Percentiles rank a stretch among this genome's conserved stretches.
Conservation (phyloP, 169 alveolate genomes). For the Eimeria acervulina region DNA sequence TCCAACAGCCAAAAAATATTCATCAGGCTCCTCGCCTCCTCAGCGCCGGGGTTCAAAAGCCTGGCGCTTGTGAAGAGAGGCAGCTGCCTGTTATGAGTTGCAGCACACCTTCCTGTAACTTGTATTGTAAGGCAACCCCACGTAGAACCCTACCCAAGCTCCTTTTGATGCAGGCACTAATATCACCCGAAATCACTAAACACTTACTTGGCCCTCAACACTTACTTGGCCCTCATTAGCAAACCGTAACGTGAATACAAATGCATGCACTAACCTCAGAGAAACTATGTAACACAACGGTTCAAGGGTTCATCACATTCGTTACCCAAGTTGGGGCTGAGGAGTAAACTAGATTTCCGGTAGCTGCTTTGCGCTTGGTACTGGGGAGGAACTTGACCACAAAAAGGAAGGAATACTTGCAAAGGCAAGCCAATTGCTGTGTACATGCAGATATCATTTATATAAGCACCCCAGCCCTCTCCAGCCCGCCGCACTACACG, state of each 20-base stretch:
- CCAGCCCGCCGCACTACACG: conserved; percentile 21
- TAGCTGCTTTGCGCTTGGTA: neutral
- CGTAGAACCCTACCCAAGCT: neutral
- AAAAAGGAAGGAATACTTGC: neutral
- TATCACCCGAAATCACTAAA: neutral
- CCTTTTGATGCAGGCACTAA: neutral
- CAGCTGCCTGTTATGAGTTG: neutral
- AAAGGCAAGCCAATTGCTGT: neutral
- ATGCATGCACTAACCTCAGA: neutral
- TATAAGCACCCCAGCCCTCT: neutral
- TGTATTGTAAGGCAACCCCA: neutral
- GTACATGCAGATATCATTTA: neutral
- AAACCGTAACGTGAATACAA: neutral
- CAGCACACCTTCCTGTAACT: neutral
- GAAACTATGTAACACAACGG: neutral
- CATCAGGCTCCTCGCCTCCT: neutral
- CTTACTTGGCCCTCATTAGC: too few relatives aligned
- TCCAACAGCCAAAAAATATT: neutral
- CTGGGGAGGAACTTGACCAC: neutral
- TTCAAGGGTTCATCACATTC: neutral
- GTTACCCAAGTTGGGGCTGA: too few relatives aligned
- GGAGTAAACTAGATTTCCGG: neutral
- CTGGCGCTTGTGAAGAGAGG: neutral
- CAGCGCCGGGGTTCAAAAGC: neutral
- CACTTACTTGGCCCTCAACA: neutral